Conservation (phyloP, 140 eudicot species). For the Oenanthe javanica region DNA sequence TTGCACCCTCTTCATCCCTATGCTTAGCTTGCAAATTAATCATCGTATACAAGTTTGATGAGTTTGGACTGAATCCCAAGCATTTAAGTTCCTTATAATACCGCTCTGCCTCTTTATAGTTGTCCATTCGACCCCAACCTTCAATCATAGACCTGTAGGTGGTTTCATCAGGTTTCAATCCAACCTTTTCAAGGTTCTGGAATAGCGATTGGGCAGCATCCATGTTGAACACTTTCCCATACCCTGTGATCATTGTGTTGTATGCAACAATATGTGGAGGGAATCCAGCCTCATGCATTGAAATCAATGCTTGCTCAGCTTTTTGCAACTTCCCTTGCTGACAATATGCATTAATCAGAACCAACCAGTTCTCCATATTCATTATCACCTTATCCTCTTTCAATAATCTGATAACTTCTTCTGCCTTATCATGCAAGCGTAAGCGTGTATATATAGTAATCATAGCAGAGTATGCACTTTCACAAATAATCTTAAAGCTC, state of each 20-base stretch:
- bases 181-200: conserved; percentile 35
- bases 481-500: conserved; percentile 41
- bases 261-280: conserved; percentile 76
- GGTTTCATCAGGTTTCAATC: conserved; percentile 75
- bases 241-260: conserved; percentile 82
- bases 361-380: conserved; percentile 85
- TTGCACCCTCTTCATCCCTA: conserved; percentile 56
- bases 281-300: conserved; percentile 64
- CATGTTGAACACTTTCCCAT: conserved; percentile 72
- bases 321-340: conserved; percentile 72
- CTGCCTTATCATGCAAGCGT: conserved; percentile 59
- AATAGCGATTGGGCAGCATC: conserved; percentile 48
- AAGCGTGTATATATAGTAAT: conserved; percentile 77
- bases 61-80: conserved; percentile 54
- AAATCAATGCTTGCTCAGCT: conserved; percentile 46
- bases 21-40: conserved; percentile 68
- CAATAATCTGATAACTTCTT: conserved; percentile 47
- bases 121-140: conserved; percentile 81
- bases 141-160: conserved; percentile 88
- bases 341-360: conserved; percentile 72
- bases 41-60: conserved; percentile 75
- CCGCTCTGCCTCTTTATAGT: conserved; percentile 46
- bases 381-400: conserved; percentile 44
- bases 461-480: conserved; percentile 86
- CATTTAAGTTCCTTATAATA: conserved; percentile 48